Percentiles rank a stretch among this genome's conserved stretches.
Conservation (phyloP, 2,329 filamentous ascomycete species). For the Coniochaeta sp. region DNA sequence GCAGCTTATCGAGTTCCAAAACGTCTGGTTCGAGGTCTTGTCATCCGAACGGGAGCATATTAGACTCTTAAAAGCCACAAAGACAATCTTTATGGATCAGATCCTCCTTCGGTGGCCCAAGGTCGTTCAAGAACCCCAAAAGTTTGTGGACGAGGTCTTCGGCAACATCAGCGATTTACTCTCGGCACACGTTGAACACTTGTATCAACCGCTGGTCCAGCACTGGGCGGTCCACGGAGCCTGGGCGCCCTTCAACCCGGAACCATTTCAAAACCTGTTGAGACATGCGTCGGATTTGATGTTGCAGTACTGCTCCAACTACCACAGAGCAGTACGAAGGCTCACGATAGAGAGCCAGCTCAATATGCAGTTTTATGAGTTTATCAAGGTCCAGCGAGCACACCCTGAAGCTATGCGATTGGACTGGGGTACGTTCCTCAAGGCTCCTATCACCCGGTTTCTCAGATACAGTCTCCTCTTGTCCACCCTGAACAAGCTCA, state of each 20-base stretch:
- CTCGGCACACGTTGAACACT: background rate
- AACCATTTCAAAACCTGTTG: background rate
- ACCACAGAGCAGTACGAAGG: background rate
- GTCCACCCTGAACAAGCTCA: slow-evolving; percentile 71
- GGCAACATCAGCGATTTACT: background rate
- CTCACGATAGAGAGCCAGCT: background rate
- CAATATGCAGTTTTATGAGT: background rate
- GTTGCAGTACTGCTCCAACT: background rate
- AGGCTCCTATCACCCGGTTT: slow-evolving; percentile 84
- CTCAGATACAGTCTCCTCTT: slow-evolving; percentile 85
- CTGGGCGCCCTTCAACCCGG: background rate
- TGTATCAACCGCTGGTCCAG: background rate
- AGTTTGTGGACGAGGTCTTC: background rate
- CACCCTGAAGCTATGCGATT: slow-evolving; percentile 54
- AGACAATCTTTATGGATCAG: background rate
- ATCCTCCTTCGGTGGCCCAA: background rate
- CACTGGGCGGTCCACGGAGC: background rate
- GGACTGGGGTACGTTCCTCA: slow-evolving; percentile 90
- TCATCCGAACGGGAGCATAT: background rate
- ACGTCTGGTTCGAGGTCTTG: background rate
- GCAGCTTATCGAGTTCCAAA: background rate
- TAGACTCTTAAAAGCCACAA: background rate
- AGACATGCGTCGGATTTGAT: background rate
- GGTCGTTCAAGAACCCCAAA: background rate
- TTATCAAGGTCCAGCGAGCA: background rate